phyloP scores from a whole-genome alignment of 192 early-diverging fungal genomes.

The Oehlia diaphana region DNA sequence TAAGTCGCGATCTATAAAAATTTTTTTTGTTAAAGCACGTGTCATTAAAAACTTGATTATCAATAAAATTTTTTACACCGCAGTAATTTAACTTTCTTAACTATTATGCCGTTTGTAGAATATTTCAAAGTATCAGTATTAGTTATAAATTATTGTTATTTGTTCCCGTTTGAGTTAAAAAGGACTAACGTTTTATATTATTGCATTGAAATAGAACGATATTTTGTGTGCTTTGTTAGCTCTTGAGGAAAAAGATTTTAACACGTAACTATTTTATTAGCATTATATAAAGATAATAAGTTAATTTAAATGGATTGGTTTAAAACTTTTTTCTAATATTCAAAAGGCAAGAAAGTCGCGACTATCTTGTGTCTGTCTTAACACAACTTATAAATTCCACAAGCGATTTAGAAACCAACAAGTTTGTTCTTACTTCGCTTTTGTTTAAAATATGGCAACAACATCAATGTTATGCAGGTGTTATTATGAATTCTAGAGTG shows the following conservation, averaged over 20 bases:
- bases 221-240: not conserved
- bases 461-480: not conserved
- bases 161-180: not conserved
- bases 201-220: not conserved
- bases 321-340: not conserved
- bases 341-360: not conserved
- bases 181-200: not conserved
- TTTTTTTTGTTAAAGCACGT: no score
- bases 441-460: conserved; percentile 6
- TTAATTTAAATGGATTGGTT: not conserved
- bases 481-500: not conserved
- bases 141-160: not conserved
- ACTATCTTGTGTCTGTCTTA: not conserved
- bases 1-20: no score
- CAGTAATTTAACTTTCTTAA: no score
- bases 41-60: no score
- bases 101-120: not conserved
- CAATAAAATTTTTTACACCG: no score
- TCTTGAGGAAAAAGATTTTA: not conserved
- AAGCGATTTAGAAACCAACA: not conserved
- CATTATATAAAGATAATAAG: no score
- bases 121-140: not conserved
- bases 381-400: not conserved
- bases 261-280: not conserved
- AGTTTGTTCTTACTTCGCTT: not conserved